These are phyloP conservation scores for Pestalotiopsis sp. DNA, from an alignment of 2,329 filamentous ascomycete genomes.

Conservation along the genomic window DNA sequence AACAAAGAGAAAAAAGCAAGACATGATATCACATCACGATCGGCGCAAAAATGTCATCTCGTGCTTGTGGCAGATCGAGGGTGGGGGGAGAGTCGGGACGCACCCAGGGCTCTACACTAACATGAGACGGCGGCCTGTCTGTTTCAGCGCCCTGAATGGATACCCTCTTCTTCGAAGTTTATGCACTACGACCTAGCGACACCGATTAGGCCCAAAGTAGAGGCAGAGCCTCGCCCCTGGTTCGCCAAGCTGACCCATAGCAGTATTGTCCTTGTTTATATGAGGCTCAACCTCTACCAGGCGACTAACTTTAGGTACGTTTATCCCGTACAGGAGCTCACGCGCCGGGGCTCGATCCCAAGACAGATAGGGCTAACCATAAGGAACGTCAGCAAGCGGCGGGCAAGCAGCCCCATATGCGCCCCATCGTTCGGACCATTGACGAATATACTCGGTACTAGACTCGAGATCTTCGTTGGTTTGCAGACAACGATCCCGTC, in stretches of 20 bases:
- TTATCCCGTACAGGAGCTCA: no score
- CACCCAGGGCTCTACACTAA: background rate
- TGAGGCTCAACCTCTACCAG: constrained; percentile 4
- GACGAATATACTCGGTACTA: background rate
- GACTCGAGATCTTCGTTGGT: background rate
- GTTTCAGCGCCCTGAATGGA: constrained; percentile 6
- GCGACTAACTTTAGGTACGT: background rate
- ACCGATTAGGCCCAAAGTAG: background rate
- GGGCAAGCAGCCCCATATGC: no score
- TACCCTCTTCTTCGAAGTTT: background rate
- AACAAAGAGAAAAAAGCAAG: background rate
- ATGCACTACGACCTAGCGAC: constrained; percentile 10
- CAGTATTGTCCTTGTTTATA: background rate
- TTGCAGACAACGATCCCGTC: background rate
- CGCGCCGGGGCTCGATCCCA: no score
- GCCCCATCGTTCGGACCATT: background rate
- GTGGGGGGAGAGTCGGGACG: background rate
- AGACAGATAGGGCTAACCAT: no score
- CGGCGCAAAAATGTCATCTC: background rate
- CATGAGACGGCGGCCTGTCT: constrained; percentile 13
- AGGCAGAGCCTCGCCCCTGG: background rate
- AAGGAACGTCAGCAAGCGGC: no score
- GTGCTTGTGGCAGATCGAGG: background rate
- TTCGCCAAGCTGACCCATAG: background rate
- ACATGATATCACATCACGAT: background rate